phyloP scores from a whole-genome alignment of 495 filamentous ascomycete species.

The Penicillium pulvis region DNA sequence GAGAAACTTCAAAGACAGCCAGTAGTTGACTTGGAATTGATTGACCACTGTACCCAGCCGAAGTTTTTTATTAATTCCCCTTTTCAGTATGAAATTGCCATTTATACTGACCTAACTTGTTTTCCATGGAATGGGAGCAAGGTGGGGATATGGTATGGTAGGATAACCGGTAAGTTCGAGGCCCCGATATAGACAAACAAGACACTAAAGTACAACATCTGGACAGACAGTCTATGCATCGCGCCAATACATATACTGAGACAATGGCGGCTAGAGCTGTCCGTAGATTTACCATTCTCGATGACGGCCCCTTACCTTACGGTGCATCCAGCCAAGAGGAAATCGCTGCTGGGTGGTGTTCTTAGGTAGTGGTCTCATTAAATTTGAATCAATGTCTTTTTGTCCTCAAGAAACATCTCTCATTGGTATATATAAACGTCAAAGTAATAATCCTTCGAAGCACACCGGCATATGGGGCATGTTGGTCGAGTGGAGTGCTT shows the following conservation, averaged over 20 bases:
- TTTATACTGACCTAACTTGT: slow-evolving; percentile 2
- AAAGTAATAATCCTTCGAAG: background rate
- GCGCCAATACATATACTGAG: slow-evolving; percentile 25
- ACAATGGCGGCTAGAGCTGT: slow-evolving; percentile 27
- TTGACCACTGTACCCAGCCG: slow-evolving; percentile 25
- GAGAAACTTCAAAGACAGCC: slow-evolving; percentile 18
- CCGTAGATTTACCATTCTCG: slow-evolving; percentile 24
- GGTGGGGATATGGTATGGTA: slow-evolving; percentile 30
- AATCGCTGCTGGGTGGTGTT: background rate
- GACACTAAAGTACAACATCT: background rate
- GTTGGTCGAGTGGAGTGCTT: background rate
- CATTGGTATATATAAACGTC: no score
- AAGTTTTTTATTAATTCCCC: slow-evolving; percentile 9
- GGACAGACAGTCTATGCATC: slow-evolving; percentile 28
- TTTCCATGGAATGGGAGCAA: slow-evolving; percentile 26
- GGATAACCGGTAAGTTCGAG: slow-evolving; percentile 23
- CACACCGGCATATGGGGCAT: background rate
- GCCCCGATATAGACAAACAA: background rate
- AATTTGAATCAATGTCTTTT: background rate
- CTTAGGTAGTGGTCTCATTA: background rate
- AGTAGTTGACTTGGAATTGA: slow-evolving; percentile 25
- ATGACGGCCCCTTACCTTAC: slow-evolving; percentile 21
- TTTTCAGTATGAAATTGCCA: background rate
- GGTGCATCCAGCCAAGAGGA: slow-evolving; percentile 7
- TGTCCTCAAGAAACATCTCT: background rate